Evolutionary conservation across 2,329 filamentous ascomycete genomes (phyloP).

Genomic region (Hypoxylon sp.): DNA sequence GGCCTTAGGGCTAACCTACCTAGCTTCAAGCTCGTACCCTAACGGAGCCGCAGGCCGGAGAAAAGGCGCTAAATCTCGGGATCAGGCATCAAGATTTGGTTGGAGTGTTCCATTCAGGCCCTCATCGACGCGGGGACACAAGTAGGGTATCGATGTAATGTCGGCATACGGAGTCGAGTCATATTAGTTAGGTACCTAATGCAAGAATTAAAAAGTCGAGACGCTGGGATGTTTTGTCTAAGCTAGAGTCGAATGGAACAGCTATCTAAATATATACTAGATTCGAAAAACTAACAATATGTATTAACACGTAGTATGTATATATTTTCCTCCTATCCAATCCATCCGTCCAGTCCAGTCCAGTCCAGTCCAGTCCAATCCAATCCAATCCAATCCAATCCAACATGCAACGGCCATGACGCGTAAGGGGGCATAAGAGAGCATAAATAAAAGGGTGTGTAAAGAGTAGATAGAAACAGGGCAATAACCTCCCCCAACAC

Average conservation of each 20-base stretch:
- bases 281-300: conserved; percentile 29
- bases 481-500: conserved; percentile 23
- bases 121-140: neutral
- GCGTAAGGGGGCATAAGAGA: conserved; percentile 33
- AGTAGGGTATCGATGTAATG: conserved; percentile 13
- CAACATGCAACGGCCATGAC: conserved; percentile 31
- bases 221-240: conserved; percentile 17
- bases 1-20: neutral
- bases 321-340: conserved; percentile 9
- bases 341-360: neutral
- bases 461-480: neutral
- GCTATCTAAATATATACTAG: conserved; percentile 33
- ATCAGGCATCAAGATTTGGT: conserved; percentile 27
- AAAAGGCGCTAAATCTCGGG: conserved; percentile 11
- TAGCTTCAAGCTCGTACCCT: conserved; percentile 17
- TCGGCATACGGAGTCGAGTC: conserved; percentile 3
- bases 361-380: neutral
- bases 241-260: conserved; percentile 13
- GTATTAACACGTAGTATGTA: conserved; percentile 28
- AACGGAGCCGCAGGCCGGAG: conserved; percentile 9
- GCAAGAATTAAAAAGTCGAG: neutral
- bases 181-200: neutral
- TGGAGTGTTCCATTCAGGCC: conserved; percentile 6
- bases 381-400: conserved; percentile 6
- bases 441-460: neutral